Percentiles rank a stretch among this genome's conserved stretches.
Conservation (phyloP, 164 flowering plant species). For the Santalum album region DNA sequence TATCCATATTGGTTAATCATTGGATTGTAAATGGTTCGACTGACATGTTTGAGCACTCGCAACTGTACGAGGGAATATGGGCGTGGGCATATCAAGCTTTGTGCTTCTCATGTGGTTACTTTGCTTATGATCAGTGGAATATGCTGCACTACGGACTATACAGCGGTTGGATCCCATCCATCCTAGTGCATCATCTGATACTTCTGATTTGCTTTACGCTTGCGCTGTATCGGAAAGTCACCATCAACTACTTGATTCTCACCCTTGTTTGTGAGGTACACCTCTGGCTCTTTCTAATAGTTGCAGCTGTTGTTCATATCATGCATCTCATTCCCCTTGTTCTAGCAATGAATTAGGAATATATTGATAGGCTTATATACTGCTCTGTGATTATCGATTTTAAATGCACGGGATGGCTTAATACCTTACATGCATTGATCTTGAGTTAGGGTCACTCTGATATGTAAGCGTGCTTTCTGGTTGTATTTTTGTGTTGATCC, state of each 20-base stretch:
- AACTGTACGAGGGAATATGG: slow-evolving; percentile 64
- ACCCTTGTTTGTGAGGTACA: slow-evolving; percentile 93
- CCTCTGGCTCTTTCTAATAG: background rate
- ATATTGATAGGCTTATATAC: too few species aligned
- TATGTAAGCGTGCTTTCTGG: too few species aligned
- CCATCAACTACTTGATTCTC: slow-evolving; percentile 92
- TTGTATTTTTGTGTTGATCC: too few species aligned
- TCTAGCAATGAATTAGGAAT: too few species aligned
- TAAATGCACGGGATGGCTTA: too few species aligned
- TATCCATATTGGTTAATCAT: slow-evolving; percentile 52
- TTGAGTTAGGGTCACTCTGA: too few species aligned
- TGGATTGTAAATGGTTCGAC: slow-evolving; percentile 30
- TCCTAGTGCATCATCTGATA: slow-evolving; percentile 75
- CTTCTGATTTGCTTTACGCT: slow-evolving; percentile 86
- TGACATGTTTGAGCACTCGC: slow-evolving; percentile 75
- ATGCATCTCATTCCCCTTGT: background rate
- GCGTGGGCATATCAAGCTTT: slow-evolving; percentile 66
- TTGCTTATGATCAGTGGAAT: slow-evolving; percentile 95
- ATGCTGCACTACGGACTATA: slow-evolving; percentile 70
- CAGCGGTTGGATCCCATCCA: slow-evolving; percentile 77
- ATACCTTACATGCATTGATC: too few species aligned
- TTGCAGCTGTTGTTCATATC: background rate
- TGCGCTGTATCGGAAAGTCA: slow-evolving; percentile 76
- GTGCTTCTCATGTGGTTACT: slow-evolving; percentile 92
- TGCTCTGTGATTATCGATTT: too few species aligned